A percentile compares a stretch with the other conserved stretches of the same genome.
Evolutionary conservation across 345 rosid genomes (phyloP).

Genomic region (Brassica incana): DNA sequence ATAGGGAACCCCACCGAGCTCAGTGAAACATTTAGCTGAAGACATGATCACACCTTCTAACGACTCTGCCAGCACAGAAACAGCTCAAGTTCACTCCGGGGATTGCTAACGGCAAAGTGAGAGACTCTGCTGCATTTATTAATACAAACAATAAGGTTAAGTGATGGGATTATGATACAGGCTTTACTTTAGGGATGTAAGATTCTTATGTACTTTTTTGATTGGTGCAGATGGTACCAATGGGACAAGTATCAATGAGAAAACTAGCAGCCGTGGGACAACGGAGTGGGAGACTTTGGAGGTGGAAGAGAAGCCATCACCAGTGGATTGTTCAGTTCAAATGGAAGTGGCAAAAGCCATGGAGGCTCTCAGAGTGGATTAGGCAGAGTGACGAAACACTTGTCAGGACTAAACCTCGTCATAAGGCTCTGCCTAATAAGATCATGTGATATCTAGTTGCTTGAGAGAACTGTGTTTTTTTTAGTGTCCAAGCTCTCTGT

Average conservation of each 20-base stretch:
- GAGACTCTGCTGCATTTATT: slow-evolving; percentile 61
- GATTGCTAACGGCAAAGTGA: slow-evolving; percentile 64
- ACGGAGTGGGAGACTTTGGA: slow-evolving; percentile 85
- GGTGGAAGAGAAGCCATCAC: slow-evolving; percentile 99
- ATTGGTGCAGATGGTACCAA: slow-evolving; percentile 76
- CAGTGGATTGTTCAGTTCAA: slow-evolving; percentile 96
- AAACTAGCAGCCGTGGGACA: slow-evolving; percentile 65
- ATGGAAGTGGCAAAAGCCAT: slow-evolving; percentile 99
- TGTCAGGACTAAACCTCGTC: slow-evolving; percentile 65
- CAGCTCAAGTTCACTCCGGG: slow-evolving; percentile 91
- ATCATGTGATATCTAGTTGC: slow-evolving; percentile 25
- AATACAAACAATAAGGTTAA: slow-evolving; percentile 71
- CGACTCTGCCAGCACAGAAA: slow-evolving; percentile 80
- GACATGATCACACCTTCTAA: slow-evolving; percentile 61
- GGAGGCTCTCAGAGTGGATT: slow-evolving; percentile 95
- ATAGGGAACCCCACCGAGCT: slow-evolving; percentile 63
- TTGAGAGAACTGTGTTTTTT: slow-evolving; percentile 1
- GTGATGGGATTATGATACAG: too few species aligned
- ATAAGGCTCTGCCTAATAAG: slow-evolving; percentile 46
- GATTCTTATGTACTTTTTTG: not conserved
- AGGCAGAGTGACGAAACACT: slow-evolving; percentile 84
- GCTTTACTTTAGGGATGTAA: not conserved
- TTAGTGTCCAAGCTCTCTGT: slow-evolving; percentile 18
- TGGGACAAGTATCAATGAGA: slow-evolving; percentile 73
- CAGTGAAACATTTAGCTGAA: slow-evolving; percentile 61